Percentiles rank a stretch among this genome's conserved stretches.
phyloP scores from a whole-genome alignment of 1,139 yeast genomes.

The Yamadazyma songkhlaensis region DNA sequence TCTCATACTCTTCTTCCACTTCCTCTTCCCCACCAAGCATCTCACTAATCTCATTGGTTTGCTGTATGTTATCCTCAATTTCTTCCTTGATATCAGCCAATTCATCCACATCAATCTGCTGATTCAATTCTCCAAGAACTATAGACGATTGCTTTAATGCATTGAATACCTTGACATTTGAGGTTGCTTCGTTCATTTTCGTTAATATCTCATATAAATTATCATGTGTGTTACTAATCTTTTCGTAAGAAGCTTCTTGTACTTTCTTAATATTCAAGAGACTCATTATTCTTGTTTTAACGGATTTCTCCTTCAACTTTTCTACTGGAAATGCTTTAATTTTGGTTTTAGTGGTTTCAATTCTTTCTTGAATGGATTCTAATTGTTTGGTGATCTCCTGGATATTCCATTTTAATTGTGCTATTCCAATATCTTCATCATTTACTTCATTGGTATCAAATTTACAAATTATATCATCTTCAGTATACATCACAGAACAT shows the following conservation, averaged over 20 bases:
- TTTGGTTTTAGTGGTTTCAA: constrained; percentile 20
- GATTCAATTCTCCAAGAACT: constrained; percentile 33
- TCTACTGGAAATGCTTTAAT: constrained; percentile 13
- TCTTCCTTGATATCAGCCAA: constrained; percentile 37
- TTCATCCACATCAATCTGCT: constrained; percentile 26
- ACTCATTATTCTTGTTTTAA: constrained; percentile 10
- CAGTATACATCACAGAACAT: constrained; percentile 13
- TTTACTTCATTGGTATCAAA: constrained; percentile 18
- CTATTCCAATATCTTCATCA: constrained; percentile 31
- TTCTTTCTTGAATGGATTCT: constrained; percentile 19
- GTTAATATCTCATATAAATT: constrained; percentile 37
- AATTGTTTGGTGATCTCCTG: constrained; percentile 20
- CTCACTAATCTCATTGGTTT: constrained; percentile 32
- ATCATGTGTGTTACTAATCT: constrained; percentile 26
- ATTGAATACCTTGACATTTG: constrained; percentile 37
- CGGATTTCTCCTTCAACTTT: constrained; percentile 11
- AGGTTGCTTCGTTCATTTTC: constrained; percentile 48
- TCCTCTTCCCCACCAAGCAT: constrained; percentile 22
- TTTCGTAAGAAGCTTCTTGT: constrained; percentile 24
- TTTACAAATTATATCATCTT: constrained; percentile 21
- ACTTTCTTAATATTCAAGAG: constrained; percentile 10
- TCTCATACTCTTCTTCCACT: constrained; percentile 29
- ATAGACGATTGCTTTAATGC: constrained; percentile 18
- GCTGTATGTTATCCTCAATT: constrained; percentile 37
- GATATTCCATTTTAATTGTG: constrained; percentile 22